These are phyloP conservation scores for Fusarium lateritium DNA, from an alignment of 2,329 filamentous ascomycete species.

Conservation along the genomic window DNA sequence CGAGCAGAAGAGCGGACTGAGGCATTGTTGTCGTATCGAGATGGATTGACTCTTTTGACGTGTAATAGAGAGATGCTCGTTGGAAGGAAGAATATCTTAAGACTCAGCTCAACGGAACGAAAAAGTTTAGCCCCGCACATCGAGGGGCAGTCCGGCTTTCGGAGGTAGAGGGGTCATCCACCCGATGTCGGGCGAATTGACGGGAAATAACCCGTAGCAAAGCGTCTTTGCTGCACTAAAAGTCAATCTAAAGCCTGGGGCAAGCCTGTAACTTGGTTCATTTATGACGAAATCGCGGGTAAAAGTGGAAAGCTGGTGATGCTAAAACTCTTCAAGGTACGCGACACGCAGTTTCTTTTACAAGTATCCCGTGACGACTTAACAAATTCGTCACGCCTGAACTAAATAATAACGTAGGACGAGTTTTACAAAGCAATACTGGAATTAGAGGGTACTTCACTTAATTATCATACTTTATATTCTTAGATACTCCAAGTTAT, in stretches of 20 bases:
- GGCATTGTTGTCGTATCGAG: constrained; percentile 48
- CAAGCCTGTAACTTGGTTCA: constrained; percentile 20
- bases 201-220: constrained; percentile 21
- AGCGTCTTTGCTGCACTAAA: constrained; percentile 9
- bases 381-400: too few species aligned
- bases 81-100: constrained; percentile 30
- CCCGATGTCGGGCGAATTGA: constrained; percentile 26
- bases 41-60: constrained; percentile 10
- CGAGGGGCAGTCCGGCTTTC: constrained; percentile 30
- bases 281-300: constrained; percentile 24
- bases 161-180: constrained; percentile 14
- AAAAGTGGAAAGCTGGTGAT: constrained; percentile 18
- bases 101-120: neutral
- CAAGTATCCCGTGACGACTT: too few species aligned
- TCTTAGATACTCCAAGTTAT: too few species aligned
- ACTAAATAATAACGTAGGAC: too few species aligned
- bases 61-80: constrained; percentile 23
- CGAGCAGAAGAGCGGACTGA: constrained; percentile 47
- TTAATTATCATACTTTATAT: too few species aligned
- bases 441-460: too few species aligned
- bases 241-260: constrained; percentile 7
- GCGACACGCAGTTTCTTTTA: too few species aligned
- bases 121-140: constrained; percentile 26
- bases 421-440: too few species aligned
- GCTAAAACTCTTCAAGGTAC: neutral